These are phyloP conservation scores for Blastocrithidia nonstop DNA, from an alignment of 208 protist species.

Conservation along the genomic window DNA sequence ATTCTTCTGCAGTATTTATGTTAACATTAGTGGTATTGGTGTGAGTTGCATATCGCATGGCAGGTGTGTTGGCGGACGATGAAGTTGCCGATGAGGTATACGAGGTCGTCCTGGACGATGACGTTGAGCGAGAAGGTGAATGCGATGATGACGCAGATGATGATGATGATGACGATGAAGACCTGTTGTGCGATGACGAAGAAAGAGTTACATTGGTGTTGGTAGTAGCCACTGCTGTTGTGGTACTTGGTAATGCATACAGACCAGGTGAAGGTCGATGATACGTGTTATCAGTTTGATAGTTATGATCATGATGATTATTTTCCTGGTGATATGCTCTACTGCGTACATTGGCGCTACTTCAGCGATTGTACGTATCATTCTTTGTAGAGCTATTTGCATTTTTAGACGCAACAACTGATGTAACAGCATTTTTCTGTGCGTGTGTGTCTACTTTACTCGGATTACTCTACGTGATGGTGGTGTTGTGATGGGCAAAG, in stretches of 20 bases:
- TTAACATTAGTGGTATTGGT: constrained; percentile 2
- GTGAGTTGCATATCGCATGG: constrained; percentile 27
- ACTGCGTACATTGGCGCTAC: too few relatives aligned
- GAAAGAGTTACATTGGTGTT: too few relatives aligned
- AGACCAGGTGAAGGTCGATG: constrained; percentile 45
- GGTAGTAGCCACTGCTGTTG: background rate
- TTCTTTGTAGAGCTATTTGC: too few relatives aligned
- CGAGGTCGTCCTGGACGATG: background rate
- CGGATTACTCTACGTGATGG: background rate
- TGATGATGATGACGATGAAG: too few relatives aligned
- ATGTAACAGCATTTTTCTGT: background rate
- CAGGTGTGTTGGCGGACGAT: constrained; percentile 7
- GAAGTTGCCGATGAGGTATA: background rate
- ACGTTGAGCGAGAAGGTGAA: too few relatives aligned
- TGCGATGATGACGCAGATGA: too few relatives aligned
- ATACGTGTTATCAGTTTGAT: constrained; percentile 11
- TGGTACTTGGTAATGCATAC: constrained; percentile 9
- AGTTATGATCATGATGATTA: too few relatives aligned
- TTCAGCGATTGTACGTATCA: too few relatives aligned
- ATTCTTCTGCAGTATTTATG: background rate
- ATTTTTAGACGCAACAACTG: background rate
- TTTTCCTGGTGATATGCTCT: too few relatives aligned
- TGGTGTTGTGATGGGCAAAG: too few relatives aligned
- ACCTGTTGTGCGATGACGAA: too few relatives aligned
- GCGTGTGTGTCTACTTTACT: background rate